Percentiles rank a stretch among this genome's conserved stretches.
phyloP scores from a whole-genome alignment of 257 asterid species.

The Lantana camara region DNA sequence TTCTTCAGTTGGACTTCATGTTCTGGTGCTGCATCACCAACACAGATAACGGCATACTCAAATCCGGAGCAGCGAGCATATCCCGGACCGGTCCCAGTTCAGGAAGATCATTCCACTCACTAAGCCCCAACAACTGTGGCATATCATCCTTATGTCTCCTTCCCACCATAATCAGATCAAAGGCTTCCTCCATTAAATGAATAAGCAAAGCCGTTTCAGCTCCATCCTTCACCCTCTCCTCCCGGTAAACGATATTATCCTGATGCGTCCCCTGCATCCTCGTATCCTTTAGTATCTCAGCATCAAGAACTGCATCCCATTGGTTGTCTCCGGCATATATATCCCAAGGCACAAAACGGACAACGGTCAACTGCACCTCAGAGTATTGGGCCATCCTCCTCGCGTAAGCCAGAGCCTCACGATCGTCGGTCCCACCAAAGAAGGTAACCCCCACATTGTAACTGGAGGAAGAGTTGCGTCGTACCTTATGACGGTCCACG shows the following conservation, averaged over 20 bases:
- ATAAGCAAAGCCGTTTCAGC: conserved; percentile 79
- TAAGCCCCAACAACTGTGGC: conserved; percentile 68
- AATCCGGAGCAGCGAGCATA: conserved; percentile 74
- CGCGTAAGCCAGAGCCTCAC: conserved; percentile 77
- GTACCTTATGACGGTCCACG: conserved; percentile 72
- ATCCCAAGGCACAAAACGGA: conserved; percentile 72
- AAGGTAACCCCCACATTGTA: conserved; percentile 64
- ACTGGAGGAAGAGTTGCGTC: conserved; percentile 30
- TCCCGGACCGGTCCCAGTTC: conserved; percentile 88
- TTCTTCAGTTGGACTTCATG: conserved; percentile 33
- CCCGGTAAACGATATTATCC: conserved; percentile 66
- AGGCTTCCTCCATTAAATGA: conserved; percentile 69
- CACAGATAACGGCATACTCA: conserved; percentile 60
- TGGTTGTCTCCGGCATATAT: conserved; percentile 53
- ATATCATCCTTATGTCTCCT: conserved; percentile 68
- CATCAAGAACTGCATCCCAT: conserved; percentile 88
- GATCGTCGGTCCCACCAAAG: conserved; percentile 84
- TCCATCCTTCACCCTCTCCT: conserved; percentile 86
- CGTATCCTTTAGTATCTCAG: conserved; percentile 69
- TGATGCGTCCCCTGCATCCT: conserved; percentile 60
- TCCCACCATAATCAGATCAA: conserved; percentile 81
- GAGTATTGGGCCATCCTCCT: conserved; percentile 65
- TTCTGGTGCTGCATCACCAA: conserved; percentile 82
- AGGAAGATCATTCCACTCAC: conserved; percentile 84
- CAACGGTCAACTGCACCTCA: conserved; percentile 52